Base-by-base conservation (phyloP, 352 stramenopile species). In the Phytophthora kernoviae region DNA sequence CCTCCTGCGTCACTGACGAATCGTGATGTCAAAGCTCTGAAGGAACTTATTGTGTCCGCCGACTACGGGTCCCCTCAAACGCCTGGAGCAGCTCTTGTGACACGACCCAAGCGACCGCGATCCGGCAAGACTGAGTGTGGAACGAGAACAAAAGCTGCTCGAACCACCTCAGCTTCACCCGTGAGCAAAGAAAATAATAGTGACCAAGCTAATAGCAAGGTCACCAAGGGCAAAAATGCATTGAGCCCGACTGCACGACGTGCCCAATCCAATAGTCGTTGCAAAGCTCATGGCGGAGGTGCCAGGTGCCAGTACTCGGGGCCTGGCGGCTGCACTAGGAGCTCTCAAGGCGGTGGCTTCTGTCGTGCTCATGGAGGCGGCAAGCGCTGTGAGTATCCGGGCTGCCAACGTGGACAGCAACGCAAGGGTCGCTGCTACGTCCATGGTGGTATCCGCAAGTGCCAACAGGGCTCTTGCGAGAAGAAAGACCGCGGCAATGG, bases 401-500 rank as follows among this genome's bases (percentile, higher is more conserved):
- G 78, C 17, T 95, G 86, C 21, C 67, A 66, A 9, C 82, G 84
- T 21, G 86, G 86, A 5, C 82, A 91, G 58, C 82, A 94, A 52
- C 86, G 86, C 61, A 93, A 94, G 58, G 85, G 85, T 1, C 79
- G 80, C 15, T 94, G 85, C 75, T 94, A 93, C 70, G 77, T 91
- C 6, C 85, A 94, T 59, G 85, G 85, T 15, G 85, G 85, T 43
- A 92, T 94, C 58, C 85, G 85, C 57, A 88, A 88, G 59, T 96
- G 87, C 51, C 81, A 91, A 47, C 74, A 77, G 40, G 72, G 67
- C 18, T 53, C 66, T 7, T 96, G 87, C 54, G 83, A 94, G 70
- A 96, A 96, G 71, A 91, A 94, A 33, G 87, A 94, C 49, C 80
- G 86, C 34, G 87, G 86, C 54, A 93, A 93, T 41, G 80, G 80